Base-by-base conservation (phyloP, 192 early-diverging fungal genomes). In the Coemansia umbellata region DNA sequence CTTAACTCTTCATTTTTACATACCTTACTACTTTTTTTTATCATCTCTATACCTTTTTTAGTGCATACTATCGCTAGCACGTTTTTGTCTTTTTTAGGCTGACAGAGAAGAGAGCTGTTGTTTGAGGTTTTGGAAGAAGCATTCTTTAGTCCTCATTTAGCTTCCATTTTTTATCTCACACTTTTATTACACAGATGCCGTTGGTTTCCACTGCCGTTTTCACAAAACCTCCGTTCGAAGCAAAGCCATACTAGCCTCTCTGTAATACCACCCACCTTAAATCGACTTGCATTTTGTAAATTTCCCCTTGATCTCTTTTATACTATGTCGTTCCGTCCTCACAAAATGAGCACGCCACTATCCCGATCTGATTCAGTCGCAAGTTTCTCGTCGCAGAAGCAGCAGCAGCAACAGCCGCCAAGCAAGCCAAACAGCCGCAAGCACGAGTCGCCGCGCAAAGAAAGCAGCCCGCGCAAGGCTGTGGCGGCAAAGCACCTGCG, bases 151-250 rank as follows among this genome's bases (percentile, higher is more conserved):
- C 15, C 28, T 47, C 44, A 44, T 44, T 44, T 44, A 27, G 19
- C 42, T 14, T 26, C 14, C 42, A 27, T 44, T 44, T 26, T 44
- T 24, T 21, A 5, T 42, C 5, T 5, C n/a, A n/a, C n/a, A n/a
- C n/a, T n/a, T n/a, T 26, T 5, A 27, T 21, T 26, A 26, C 28
- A 44, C 42, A 44, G 42, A 44, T 44, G 42, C 42, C 28, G 42
- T 27, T 44, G 42, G 42, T 4, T 44, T 44, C 42, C 23, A 44
- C 14, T 24, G n/a, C 42, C 14, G 13, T 44, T 26, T 11, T 55
- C 41, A 42, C 53, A 55, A 42, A 44, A 43, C 53, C 40, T 31
- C 47, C 57, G 50, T 47, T 39, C 31, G 31, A 44, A 35, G 31
- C n/a, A 31, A 57, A 44, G 14, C 42, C 42, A 44, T 14, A 24